A percentile compares a stretch with the other conserved stretches of the same genome.
Conservation (phyloP, 805 yeast species). For the Metschnikowia noctiluminum region DNA sequence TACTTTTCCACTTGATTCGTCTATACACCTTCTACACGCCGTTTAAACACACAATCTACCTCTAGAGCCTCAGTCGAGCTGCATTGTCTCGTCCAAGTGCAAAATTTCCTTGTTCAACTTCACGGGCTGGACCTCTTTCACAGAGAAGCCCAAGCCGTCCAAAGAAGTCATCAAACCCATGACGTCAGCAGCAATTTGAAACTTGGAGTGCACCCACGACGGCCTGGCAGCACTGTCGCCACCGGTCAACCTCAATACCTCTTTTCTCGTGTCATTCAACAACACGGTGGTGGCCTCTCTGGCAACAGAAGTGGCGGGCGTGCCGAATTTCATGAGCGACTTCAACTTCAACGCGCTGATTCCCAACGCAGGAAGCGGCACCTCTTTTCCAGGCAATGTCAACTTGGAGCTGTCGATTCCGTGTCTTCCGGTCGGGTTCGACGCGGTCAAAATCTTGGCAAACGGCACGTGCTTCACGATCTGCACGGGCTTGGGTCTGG, state of each 20-base stretch:
- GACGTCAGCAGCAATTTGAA: slow-evolving; percentile 52
- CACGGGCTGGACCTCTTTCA: slow-evolving; percentile 45
- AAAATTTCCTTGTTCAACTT: slow-evolving; percentile 14
- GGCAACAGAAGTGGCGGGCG: slow-evolving; percentile 56
- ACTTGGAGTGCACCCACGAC: slow-evolving; percentile 83
- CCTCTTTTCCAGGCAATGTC: slow-evolving; percentile 67
- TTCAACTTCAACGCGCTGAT: slow-evolving; percentile 66
- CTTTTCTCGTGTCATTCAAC: slow-evolving; percentile 46
- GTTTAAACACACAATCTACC: no score
- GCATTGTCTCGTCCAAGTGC: slow-evolving; percentile 21
- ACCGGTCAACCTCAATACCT: slow-evolving; percentile 77
- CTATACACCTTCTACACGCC: no score
- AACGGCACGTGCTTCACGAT: slow-evolving; percentile 73
- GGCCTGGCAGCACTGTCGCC: slow-evolving; percentile 68
- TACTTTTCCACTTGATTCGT: no score
- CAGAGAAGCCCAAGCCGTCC: slow-evolving; percentile 58
- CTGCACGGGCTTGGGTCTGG: slow-evolving; percentile 70
- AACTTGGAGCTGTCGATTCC: slow-evolving; percentile 68
- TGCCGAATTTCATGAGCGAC: slow-evolving; percentile 50
- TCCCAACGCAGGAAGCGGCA: slow-evolving; percentile 73
- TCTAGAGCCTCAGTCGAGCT: slow-evolving; percentile 12
- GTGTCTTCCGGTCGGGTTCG: slow-evolving; percentile 64
- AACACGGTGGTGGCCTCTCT: slow-evolving; percentile 79
- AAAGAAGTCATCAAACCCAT: slow-evolving; percentile 49
- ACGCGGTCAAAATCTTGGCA: slow-evolving; percentile 55